A percentile compares a stretch with the other conserved stretches of the same genome.
These are phyloP conservation scores for Bocquillonia castaneifolia DNA, from an alignment of 441 rosid species.

Conservation along the genomic window DNA sequence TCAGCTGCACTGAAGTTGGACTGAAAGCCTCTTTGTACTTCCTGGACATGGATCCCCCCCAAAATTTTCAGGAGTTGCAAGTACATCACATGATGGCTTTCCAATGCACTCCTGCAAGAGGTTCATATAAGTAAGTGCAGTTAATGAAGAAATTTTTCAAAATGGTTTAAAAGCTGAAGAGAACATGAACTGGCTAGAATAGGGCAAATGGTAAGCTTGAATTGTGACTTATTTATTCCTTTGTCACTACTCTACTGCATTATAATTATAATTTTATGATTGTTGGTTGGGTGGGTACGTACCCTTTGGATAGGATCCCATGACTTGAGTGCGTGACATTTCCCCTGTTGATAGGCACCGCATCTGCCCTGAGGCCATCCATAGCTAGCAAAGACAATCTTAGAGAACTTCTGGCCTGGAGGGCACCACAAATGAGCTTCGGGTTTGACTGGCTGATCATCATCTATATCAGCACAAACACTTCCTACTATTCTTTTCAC, in stretches of 20 bases:
- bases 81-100: slow-evolving; percentile 65
- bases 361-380: slow-evolving; percentile 87
- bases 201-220: no score
- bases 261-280: no score
- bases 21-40: slow-evolving; percentile 77
- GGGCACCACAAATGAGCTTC: slow-evolving; percentile 76
- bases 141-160: neutral
- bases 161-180: neutral
- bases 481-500: slow-evolving; percentile 59
- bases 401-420: slow-evolving; percentile 62
- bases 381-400: slow-evolving; percentile 78
- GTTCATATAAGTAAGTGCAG: slow-evolving; percentile 1
- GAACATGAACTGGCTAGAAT: neutral
- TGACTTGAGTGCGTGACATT: slow-evolving; percentile 76
- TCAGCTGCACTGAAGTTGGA: slow-evolving; percentile 73
- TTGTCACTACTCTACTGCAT: no score
- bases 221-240: no score
- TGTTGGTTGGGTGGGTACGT: neutral
- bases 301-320: slow-evolving; percentile 80
- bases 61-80: slow-evolving; percentile 65
- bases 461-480: slow-evolving; percentile 69
- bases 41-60: slow-evolving; percentile 91
- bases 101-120: slow-evolving; percentile 69
- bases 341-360: slow-evolving; percentile 66
- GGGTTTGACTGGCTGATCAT: slow-evolving; percentile 77